Base-by-base conservation (phyloP, 805 yeast species). In the Candida manassasensis region DNA sequence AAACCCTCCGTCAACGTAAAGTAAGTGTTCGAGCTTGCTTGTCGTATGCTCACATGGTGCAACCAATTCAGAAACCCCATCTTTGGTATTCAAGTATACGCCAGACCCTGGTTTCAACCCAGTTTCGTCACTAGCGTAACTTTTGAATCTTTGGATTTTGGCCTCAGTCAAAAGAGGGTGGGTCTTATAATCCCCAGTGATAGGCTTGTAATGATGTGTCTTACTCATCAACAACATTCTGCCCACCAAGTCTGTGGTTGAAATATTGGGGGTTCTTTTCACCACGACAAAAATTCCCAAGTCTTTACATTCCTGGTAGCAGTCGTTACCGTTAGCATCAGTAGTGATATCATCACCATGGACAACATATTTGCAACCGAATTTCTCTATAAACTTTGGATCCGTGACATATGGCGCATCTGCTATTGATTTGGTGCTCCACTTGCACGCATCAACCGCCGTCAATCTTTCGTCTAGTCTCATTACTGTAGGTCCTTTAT, bases 301-400 rank as follows among this genome's bases (percentile, higher is more conserved):
- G 36, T 85, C 86, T 55, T 90, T 89, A 45, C 89, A 85, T 17
- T 57, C 70, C 39, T 83, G 81, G 61, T 93, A 93, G 51, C 97
- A 87, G 61, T 93, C 98, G 38, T 85, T 80, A 2, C 98, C 98
- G 52, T 86, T 73, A 11, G 96, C 96, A 59, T 93, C 97, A 2
- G 97, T 84, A 17, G 97, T 93, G 45, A 93, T 87, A 54, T 93
- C 98, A 59, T 93, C 98, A 5, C 98, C 98, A 58, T 93, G 98
- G 8, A 93, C 96, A n/a, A 93, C 98, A 55, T 80, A 93, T 52
- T 77, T 61, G 63, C 98, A 93, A 5, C 74, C 75, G 52, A 76
- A 76, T 17, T 67, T 46, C 47, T 84, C 87, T 86, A 88, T 74
- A 35, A 86, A 82, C 27, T 62, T 64, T 1, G 95, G 94, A 44